Base-by-base conservation (phyloP, 2,329 filamentous ascomycete genomes). In the Atkinsonella texensis region DNA sequence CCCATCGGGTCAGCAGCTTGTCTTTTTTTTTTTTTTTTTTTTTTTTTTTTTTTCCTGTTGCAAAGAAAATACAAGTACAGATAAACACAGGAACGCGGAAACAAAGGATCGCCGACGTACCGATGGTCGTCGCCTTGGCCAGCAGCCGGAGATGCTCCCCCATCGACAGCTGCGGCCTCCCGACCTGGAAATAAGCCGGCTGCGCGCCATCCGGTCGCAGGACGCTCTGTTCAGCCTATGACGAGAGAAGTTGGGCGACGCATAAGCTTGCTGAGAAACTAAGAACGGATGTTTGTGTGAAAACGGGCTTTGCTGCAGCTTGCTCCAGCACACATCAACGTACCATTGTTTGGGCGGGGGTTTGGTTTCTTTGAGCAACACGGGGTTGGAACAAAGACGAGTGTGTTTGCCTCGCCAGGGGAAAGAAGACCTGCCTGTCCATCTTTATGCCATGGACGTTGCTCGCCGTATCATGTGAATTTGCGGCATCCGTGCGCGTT, bases 141-240 rank as follows among this genome's bases (percentile, higher is more conserved):
- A 46, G 6, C 51, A 52, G 51, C 51, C 32, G 49, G 12, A 52
- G 33, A 35, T 49, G 46, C 17, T 52, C 51, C 51, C 51, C 46
- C 40, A 28, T 46, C 9, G 51, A 52, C 20, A 52, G 42, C 46
- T 33, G 47, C 6, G 51, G 51, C 28, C 51, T 42, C 13, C 51
- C 51, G n/a, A 49, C 46, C 35, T 52, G 46, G 17, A 48, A 31
- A 31, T 48, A 38, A 6, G 13, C 18, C 20, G 41, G 31, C 17
- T 33, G 31, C 10, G 13, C 18, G 15, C 13, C 39, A 42, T 52
- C 28, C 20, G 18, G 39, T 9, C 31, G 28, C 10, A 8, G 50
- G 18, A 40, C 32, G 41, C 50, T 52, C 12, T 52, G 50, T 1
- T 18, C 40, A 5, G 46, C 45, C 50, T 52, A 18, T n/a, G 9